phyloP scores from a whole-genome alignment of 495 filamentous ascomycete species.

The Barbatosphaeria neglecta region DNA sequence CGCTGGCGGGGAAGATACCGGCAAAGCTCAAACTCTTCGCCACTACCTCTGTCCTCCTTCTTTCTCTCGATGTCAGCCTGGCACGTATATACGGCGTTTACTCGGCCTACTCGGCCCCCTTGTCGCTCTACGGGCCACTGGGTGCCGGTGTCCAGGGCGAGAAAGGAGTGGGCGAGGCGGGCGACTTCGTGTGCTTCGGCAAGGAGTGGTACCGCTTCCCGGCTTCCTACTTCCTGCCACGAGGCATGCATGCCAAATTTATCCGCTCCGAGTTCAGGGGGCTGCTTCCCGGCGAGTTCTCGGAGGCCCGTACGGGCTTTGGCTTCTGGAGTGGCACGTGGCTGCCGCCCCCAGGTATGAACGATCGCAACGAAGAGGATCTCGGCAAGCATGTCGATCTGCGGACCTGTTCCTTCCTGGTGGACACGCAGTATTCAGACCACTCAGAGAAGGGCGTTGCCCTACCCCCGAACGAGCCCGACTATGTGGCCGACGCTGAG shows the following conservation, averaged over 20 bases:
- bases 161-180: constrained; percentile 33
- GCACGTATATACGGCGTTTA: constrained; percentile 70
- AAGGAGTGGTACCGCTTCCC: constrained; percentile 99
- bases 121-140: constrained; percentile 56
- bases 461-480: constrained; percentile 53
- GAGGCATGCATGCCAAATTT: constrained; percentile 70
- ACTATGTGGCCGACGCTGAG: constrained; percentile 55
- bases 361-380: constrained; percentile 85
- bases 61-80: constrained; percentile 53
- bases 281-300: constrained; percentile 83
- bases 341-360: constrained; percentile 73
- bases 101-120: constrained; percentile 73
- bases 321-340: constrained; percentile 68
- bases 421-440: constrained; percentile 73
- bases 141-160: constrained; percentile 35
- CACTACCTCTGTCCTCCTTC: constrained; percentile 38
- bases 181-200: constrained; percentile 74
- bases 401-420: constrained; percentile 64
- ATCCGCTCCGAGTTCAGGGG: constrained; percentile 82
- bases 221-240: constrained; percentile 79
- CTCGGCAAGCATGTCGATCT: constrained; percentile 74
- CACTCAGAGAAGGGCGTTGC: constrained; percentile 24
- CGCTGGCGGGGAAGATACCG: constrained; percentile 56
- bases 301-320: constrained; percentile 48
- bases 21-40: constrained; percentile 52